Evolutionary conservation across 2,329 filamentous ascomycete genomes (phyloP), one percentile per base, ranked within the genome.

Genomic region (Alternaria sp.): DNA sequence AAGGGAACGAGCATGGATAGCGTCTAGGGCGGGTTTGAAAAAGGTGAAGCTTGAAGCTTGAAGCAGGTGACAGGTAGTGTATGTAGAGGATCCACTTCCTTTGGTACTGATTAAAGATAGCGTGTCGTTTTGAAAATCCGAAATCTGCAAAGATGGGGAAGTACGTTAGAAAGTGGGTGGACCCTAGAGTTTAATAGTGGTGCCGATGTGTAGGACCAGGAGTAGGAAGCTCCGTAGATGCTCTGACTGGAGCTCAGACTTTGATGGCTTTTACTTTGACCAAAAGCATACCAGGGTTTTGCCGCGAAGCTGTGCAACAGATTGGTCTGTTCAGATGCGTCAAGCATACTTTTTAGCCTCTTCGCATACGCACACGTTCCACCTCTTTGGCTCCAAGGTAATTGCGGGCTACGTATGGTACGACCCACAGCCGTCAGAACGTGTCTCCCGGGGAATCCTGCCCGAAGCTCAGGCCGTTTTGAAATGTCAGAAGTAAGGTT

Each of bases 331-430:
- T 68, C 60, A 54, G 66, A 61, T 69, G 60, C 68, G 72, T 71
- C 67, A 67, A 67, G 65, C 67, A 64, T 62, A 53, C 49, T 52
- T 57, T 47, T 62, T 75, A 73, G 69, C 63, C 67, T 63, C 70
- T 67, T 74, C 70, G 73, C 72, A 73, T 71, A 71, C 63, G 71
- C 70, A 70, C 66, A 63, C 65, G 70, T 67, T 72, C 69, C 70
- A 70, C 72, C 70, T 63, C 62, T 63, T 62, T 67, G 71, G 63
- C 69, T 67, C 66, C 58, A 54, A 65, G 50, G 63, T 61, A 63
- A 61, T 66, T 63, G 61, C 67, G 65, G 63, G 56, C 66, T 61
- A 65, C 49, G 49, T 36, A 52, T 52, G 49, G 30, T 40, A 40
- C 65, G 66, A 67, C 67, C 68, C 67, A 74, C 68, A 69, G 58